Conservation (phyloP, 129 eudicot species). For the Artemisia tridentata region DNA sequence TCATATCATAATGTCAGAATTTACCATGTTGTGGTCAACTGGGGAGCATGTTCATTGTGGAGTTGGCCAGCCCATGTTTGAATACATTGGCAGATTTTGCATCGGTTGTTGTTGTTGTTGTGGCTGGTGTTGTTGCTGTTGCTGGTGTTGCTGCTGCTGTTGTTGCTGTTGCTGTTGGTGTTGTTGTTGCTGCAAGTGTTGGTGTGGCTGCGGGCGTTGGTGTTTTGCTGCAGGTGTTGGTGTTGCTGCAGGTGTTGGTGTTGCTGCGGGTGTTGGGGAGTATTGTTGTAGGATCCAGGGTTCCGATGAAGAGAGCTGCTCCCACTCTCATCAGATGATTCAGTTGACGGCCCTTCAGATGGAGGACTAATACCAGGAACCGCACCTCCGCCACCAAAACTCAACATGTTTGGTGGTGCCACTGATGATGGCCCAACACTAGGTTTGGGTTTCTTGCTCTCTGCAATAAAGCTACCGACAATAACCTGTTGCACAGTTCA, state of each 20-base stretch:
- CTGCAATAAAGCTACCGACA: constrained; percentile 88
- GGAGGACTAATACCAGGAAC: constrained; percentile 54
- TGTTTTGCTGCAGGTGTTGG: constrained; percentile 22
- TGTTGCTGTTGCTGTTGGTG: constrained; percentile 19
- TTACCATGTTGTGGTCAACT: constrained; percentile 30
- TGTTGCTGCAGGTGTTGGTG: constrained; percentile 21
- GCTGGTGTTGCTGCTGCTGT: constrained; percentile 18
- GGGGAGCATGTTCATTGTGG: constrained; percentile 56
- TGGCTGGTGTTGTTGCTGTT: constrained; percentile 31
- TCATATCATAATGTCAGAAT: not conserved
- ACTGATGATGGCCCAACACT: constrained; percentile 31
- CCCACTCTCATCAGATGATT: constrained; percentile 68
- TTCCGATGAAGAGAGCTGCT: constrained; percentile 45
- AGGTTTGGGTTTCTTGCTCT: constrained; percentile 65
- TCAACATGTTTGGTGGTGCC: constrained; percentile 58
- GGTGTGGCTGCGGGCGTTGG: constrained; percentile 29
- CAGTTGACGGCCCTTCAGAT: constrained; percentile 72
- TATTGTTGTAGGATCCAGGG: constrained; percentile 43
- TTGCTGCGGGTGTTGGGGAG: constrained; percentile 38
- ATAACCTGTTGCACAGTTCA: constrained; percentile 51
- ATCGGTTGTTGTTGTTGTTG: constrained; percentile 32
- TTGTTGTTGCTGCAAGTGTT: constrained; percentile 25
- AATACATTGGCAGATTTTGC: constrained; percentile 58
- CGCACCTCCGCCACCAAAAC: constrained; percentile 44
- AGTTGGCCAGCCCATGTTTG: constrained; percentile 65